Base-by-base conservation (phyloP, 1,284 basidiomycete genomes). In the Malassezia cuniculi region DNA sequence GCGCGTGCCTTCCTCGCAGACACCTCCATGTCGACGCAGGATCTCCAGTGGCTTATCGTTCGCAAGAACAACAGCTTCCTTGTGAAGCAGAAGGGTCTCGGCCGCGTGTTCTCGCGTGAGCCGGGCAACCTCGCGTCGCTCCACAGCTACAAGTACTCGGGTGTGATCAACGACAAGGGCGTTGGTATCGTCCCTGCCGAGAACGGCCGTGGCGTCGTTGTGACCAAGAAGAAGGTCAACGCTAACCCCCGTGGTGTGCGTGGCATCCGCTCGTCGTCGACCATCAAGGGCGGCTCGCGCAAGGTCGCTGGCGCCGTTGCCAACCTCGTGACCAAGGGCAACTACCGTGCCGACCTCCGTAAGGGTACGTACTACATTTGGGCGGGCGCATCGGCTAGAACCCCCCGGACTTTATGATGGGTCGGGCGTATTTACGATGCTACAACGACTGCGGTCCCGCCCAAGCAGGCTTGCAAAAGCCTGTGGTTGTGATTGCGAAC, bases 401-500 rank as follows among this genome's bases (percentile, higher is more conserved):
- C 62, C 62, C 60, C 48, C 62, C 60, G 54, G 58, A 60, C 43
- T 34, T 32, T 34, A 50, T 60, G 62, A 64, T 45, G 59, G 60
- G 51, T 39, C 40, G 62, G 62, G 62, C 55, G 62, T 66, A 64
- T 52, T 47, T 55, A 57, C 40, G 58, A 56, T 66, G 62, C 62
- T 37, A 66, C 9, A 65, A 31, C 40, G 31, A 56, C 36, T 41
- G 40, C 39, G 34, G 39, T 36, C 47, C 48, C 34, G 37, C 31
- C 40, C 46, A 46, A 34, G 42, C 47, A 48, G 18, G n/a, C 25
- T 34, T 34, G 24, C 29, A 25, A 24, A 25, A 24, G 28, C 18
- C 16, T 32, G 31, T 32, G 32, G 25, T 24, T 46, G 30, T 51
- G 50, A 25, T 7, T n/a, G 17, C 21, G 16, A 9, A 15, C 32